phyloP scores from a whole-genome alignment of 352 stramenopile genomes.

The Pythium insidiosum region DNA sequence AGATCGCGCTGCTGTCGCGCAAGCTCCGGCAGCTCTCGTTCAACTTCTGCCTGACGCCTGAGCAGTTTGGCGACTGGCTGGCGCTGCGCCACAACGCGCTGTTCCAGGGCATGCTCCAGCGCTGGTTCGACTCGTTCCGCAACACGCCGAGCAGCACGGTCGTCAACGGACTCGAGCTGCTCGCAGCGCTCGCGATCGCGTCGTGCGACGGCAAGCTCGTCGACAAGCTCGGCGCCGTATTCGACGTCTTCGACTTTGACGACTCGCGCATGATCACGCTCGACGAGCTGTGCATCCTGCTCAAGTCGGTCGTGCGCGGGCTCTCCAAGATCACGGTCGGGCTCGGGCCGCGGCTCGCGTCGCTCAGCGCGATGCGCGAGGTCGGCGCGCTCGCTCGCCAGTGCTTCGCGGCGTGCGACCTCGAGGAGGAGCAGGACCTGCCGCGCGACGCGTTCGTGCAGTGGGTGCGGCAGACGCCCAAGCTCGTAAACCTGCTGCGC shows the following conservation, averaged over 20 bases:
- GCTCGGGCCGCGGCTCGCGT: constrained; percentile 38
- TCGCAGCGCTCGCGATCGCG: constrained; percentile 48
- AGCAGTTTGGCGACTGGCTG: constrained; percentile 65
- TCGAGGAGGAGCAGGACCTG: constrained; percentile 63
- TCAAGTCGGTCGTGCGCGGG: constrained; percentile 60
- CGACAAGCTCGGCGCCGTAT: constrained; percentile 53
- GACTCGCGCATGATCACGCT: constrained; percentile 53
- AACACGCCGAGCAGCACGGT: constrained; percentile 54
- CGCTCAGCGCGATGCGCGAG: constrained; percentile 51
- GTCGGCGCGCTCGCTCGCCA: constrained; percentile 47
- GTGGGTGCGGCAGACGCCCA: constrained; percentile 63
- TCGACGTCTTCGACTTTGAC: constrained; percentile 77
- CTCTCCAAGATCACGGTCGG: constrained; percentile 62
- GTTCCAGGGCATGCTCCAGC: constrained; percentile 40
- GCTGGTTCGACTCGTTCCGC: constrained; percentile 62
- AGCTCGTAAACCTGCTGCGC: constrained; percentile 60
- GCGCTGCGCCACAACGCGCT: constrained; percentile 42
- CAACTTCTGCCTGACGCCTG: constrained; percentile 60
- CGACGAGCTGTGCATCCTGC: constrained; percentile 64
- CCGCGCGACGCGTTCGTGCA: constrained; percentile 35
- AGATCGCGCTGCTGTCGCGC: constrained; percentile 48
- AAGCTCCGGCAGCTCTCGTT: constrained; percentile 53
- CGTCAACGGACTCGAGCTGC: constrained; percentile 62
- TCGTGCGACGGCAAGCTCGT: constrained; percentile 36
- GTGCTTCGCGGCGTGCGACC: constrained; percentile 54